These are phyloP conservation scores for Paralagenidium karlingii DNA, from an alignment of 352 stramenopile species.

Conservation along the genomic window DNA sequence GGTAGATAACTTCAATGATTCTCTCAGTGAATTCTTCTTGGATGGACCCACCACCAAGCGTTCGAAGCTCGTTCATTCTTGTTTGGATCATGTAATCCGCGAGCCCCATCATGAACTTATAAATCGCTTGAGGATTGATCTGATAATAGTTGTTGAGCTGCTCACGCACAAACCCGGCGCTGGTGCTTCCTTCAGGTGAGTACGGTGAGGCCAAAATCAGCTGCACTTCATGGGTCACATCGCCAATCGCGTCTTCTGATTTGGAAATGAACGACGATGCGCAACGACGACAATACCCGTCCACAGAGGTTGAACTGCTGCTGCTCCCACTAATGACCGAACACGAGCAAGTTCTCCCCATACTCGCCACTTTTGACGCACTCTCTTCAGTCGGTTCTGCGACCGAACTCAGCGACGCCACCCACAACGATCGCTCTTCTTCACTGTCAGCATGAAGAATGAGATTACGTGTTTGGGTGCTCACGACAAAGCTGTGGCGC, in stretches of 20 bases:
- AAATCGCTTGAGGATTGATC: slow-evolving; percentile 24
- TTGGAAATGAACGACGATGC: slow-evolving; percentile 74
- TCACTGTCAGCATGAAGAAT: slow-evolving; percentile 76
- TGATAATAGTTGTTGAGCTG: slow-evolving; percentile 7
- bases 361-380: slow-evolving; percentile 10
- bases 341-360: slow-evolving; percentile 51
- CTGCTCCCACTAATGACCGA: slow-evolving; percentile 11
- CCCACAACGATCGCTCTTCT: slow-evolving; percentile 71
- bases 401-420: slow-evolving; percentile 54
- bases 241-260: slow-evolving; percentile 52
- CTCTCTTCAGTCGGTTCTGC: slow-evolving; percentile 16
- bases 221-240: slow-evolving; percentile 69
- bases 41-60: slow-evolving; percentile 24
- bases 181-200: slow-evolving; percentile 69
- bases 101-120: slow-evolving; percentile 66
- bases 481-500: slow-evolving; percentile 68
- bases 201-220: slow-evolving; percentile 75
- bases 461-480: slow-evolving; percentile 35
- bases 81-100: slow-evolving; percentile 74
- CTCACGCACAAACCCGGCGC: slow-evolving; percentile 56
- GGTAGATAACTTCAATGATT: slow-evolving; percentile 56
- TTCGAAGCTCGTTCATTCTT: slow-evolving; percentile 58
- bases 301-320: slow-evolving; percentile 13
- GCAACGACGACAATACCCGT: slow-evolving; percentile 47
- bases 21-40: slow-evolving; percentile 32